These are phyloP conservation scores for Eutrema heterophyllum DNA, from an alignment of 345 rosid species.

Conservation along the genomic window DNA sequence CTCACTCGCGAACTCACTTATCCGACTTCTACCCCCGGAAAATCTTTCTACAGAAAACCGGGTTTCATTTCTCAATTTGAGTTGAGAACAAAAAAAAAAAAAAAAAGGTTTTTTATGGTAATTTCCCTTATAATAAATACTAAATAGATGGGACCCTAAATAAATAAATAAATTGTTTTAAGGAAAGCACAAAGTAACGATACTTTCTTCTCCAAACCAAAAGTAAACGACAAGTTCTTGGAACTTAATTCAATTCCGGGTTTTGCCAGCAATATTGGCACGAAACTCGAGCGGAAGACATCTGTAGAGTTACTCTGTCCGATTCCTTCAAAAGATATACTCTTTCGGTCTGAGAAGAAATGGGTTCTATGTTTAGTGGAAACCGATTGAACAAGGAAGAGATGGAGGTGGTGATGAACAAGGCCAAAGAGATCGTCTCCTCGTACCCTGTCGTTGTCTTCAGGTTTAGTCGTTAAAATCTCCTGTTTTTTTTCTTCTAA, in stretches of 20 bases:
- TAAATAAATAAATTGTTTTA: too few species aligned
- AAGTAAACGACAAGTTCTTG: neutral
- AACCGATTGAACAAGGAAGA: slow-evolving; percentile 40
- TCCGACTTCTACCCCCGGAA: too few species aligned
- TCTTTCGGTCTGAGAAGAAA: slow-evolving; percentile 2
- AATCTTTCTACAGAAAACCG: too few species aligned
- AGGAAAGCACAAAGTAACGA: neutral
- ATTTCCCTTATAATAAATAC: too few species aligned
- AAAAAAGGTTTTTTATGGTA: too few species aligned
- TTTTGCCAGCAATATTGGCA: slow-evolving; percentile 3
- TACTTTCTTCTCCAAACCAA: neutral
- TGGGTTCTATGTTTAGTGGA: slow-evolving; percentile 43
- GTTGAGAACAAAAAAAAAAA: too few species aligned
- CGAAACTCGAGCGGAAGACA: slow-evolving; percentile 16
- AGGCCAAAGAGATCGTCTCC: slow-evolving; percentile 53
- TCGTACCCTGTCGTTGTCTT: slow-evolving; percentile 63
- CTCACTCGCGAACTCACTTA: too few species aligned
- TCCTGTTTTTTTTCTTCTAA: neutral
- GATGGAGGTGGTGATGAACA: slow-evolving; percentile 38
- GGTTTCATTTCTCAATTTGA: too few species aligned
- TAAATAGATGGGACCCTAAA: too few species aligned
- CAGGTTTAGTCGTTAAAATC: neutral
- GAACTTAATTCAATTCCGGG: neutral
- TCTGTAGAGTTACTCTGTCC: slow-evolving; percentile 3
- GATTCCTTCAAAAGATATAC: neutral